These are phyloP conservation scores for Sporothrix sp. DNA, from an alignment of 2,329 filamentous ascomycete genomes.

Conservation along the genomic window DNA sequence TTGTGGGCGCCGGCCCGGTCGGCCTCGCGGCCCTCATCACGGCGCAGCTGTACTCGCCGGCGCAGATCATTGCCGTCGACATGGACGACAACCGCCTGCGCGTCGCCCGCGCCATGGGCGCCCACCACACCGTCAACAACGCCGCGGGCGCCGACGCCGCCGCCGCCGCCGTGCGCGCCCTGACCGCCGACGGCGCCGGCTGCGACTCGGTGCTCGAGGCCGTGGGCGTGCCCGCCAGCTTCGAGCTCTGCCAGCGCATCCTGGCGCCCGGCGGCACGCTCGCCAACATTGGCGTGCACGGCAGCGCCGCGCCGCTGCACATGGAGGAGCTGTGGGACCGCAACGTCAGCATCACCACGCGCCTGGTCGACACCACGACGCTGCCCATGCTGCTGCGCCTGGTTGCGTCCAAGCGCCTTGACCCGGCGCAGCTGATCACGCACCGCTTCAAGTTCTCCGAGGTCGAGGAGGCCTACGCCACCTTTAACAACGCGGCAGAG, in stretches of 20 bases:
- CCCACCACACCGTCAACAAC: constrained; percentile 34
- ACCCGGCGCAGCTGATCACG: constrained; percentile 35
- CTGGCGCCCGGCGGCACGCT: constrained; percentile 44
- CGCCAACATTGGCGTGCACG: constrained; percentile 50
- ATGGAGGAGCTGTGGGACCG: constrained; percentile 45
- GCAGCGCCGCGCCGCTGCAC: constrained; percentile 40
- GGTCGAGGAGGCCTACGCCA: constrained; percentile 35
- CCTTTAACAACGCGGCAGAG: constrained; percentile 32
- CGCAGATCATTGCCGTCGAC: constrained; percentile 42
- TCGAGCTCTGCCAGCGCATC: constrained; percentile 43
- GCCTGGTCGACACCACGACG: constrained; percentile 37
- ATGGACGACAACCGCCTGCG: constrained; percentile 37
- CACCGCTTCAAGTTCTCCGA: constrained; percentile 36
- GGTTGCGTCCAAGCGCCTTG: constrained; percentile 31
- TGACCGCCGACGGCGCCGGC: constrained; percentile 42
- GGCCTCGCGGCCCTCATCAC: constrained; percentile 46
- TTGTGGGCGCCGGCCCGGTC: constrained; percentile 47
- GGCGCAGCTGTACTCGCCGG: constrained; percentile 43
- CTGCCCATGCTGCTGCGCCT: constrained; percentile 41
- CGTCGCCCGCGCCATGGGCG: constrained; percentile 39
- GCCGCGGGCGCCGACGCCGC: constrained; percentile 21
- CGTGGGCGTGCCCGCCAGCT: constrained; percentile 44
- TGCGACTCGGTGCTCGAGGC: constrained; percentile 50
- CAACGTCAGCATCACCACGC: constrained; percentile 42
- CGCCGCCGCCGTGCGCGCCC: constrained; percentile 26